Evolutionary conservation across 1,139 yeast species (phyloP), one percentile per base, ranked within the genome.

Genomic region (Saccharomycopsis phalli): DNA sequence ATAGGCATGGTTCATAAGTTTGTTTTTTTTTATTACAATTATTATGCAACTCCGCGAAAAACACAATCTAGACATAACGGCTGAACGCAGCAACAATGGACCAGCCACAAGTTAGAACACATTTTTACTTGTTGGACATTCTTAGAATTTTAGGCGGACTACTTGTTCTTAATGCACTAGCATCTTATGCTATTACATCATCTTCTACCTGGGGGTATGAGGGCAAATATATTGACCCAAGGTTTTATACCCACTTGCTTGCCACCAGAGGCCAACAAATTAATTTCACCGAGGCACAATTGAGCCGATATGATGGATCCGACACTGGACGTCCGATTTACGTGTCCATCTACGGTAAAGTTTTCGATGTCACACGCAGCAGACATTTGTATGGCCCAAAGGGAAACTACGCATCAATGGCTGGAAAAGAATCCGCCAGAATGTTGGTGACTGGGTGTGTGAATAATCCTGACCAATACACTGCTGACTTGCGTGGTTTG

Each of bases 391-490:
- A 84, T 55, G 86, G 86, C 0, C 37, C 43, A n/a, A 81, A 82
- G 0, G 87, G 87, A 0, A 57, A 78, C 1, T 83, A 83, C 55
- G 56, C 63, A 3, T 61, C 67, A 40, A 72, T 84, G 53, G 69
- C 77, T 19, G 94, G 94, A 0, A 62, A 61, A 36, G 94, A 84
- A 55, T 71, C 76, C 34, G 80, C 91, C 0, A 61, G 94, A 36
- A 86, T 86, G 20, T 78, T 74, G 51, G 80, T 76, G 3, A 83
- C 91, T 1, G 93, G 93, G 4, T 83, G 94, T 53, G 73, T 83
- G 49, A 57, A 61, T 33, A 67, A 70, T 17, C 67, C 63, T 14
- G 75, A 70, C 39, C 76, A 75, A 49, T 64, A 69, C 51, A 82
- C 88, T 0, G 71, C 75, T 54, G 94, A 83, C 55, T 57, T 82